Conservation (phyloP, 345 rosid genomes). For the Eucalyptus urophylla region DNA sequence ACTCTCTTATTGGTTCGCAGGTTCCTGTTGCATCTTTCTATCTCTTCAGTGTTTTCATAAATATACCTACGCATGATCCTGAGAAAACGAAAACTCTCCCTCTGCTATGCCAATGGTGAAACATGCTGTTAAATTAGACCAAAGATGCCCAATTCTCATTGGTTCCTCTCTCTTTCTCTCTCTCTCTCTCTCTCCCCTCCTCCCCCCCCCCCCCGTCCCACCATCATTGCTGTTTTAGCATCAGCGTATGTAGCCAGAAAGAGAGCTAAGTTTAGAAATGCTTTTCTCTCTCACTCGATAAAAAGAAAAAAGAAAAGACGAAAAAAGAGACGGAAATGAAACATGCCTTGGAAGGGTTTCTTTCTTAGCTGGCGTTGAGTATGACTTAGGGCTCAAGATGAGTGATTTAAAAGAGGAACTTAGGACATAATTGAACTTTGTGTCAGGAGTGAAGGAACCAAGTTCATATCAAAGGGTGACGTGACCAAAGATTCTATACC, state of each 20-base stretch:
- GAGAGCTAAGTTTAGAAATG: background rate
- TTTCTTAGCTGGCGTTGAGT: background rate
- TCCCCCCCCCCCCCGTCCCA: fast-evolving
- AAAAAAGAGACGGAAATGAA: background rate
- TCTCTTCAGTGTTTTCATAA: conserved; percentile 9
- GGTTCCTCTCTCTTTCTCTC: background rate
- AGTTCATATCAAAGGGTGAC: conserved; percentile 21
- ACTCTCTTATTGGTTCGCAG: conserved; percentile 30
- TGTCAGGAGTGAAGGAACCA: conserved; percentile 32
- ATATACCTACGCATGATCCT: conserved; percentile 43
- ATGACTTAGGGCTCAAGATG: background rate
- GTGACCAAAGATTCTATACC: conserved; percentile 56
- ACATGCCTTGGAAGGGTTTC: background rate
- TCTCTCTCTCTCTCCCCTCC: background rate
- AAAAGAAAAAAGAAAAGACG: background rate
- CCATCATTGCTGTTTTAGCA: background rate
- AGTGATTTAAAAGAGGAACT: background rate
- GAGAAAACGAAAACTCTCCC: background rate
- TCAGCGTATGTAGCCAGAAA: background rate
- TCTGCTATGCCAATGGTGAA: background rate
- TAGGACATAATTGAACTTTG: background rate
- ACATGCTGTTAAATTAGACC: background rate
- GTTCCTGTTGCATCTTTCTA: conserved; percentile 17
- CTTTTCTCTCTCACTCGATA: background rate
- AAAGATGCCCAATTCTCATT: background rate